Evolutionary conservation across 495 filamentous ascomycete genomes (phyloP), one percentile per base, ranked within the genome.

Genomic region (Aspergillus haitiensis): DNA sequence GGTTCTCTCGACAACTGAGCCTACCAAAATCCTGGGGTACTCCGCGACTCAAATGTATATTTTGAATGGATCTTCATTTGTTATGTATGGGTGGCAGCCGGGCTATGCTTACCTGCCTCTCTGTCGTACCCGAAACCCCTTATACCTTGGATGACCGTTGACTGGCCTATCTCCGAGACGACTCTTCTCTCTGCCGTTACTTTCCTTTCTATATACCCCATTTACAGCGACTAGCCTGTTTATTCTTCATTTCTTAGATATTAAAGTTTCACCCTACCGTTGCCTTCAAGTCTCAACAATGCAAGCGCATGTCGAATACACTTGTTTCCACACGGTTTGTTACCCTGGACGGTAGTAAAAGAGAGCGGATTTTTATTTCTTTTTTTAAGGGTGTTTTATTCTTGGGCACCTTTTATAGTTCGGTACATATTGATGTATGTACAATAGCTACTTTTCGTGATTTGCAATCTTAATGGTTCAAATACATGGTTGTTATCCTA

Each of bases 171-270:
- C 13, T 39, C 35, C 35, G 54, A 44, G 54, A 57, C 48, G 60
- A 37, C 55, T 48, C 61, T 49, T 44, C 36, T 49, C 35, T 36
- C 37, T 49, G 59, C 47, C 50, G 36, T 40, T 55, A 51, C 55
- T 61, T 34, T 32, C 34, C 40, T 54, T 54, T 59, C 58, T 65
- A 65, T 65, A 65, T 59, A 67, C 66, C 60, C 65, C 69, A 66
- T 62, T 64, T 59, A 47, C 50, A 69, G 63, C 64, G 64, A 62
- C 57, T 44, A 51, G 61, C 61, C 51, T 62, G 57, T 42, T 66
- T 27, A 27, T 27, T 27, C 64, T 60, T 68, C 64, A 44, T 37
- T 70, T 64, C 63, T 58, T 59, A 32, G 54, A 64, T 56, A 33
- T 66, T 63, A 55, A 61, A 45, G 57, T 64, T 49, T 59, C 15